These are phyloP conservation scores for Lanzia echinophila DNA, from an alignment of 2,329 filamentous ascomycete genomes.

Conservation along the genomic window DNA sequence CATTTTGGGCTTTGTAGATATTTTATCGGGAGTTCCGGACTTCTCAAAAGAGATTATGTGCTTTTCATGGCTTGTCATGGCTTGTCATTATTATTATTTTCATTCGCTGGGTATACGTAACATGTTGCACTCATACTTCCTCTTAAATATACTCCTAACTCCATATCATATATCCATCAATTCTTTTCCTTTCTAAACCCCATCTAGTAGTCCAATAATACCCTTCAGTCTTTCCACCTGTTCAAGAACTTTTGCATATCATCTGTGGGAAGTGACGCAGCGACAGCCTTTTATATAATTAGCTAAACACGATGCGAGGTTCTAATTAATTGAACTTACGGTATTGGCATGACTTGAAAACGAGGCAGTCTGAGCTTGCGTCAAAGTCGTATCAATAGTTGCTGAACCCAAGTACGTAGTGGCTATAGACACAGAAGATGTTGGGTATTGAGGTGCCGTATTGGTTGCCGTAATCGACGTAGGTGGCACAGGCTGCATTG, in stretches of 20 bases:
- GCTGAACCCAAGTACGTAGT: constrained; percentile 29
- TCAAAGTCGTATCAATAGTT: constrained; percentile 31
- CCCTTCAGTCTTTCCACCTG: constrained; percentile 33
- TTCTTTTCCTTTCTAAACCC: not conserved
- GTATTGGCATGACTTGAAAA: constrained; percentile 32
- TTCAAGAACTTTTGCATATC: constrained; percentile 33
- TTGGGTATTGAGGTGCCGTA: constrained; percentile 32
- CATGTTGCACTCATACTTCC: constrained; percentile 3
- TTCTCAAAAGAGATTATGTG: not conserved
- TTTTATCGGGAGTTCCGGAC: too few relatives aligned
- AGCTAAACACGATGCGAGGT: constrained; percentile 5
- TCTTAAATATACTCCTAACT: constrained; percentile 7
- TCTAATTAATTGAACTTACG: constrained; percentile 21
- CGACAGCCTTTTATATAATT: constrained; percentile 23
- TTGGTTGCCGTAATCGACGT: constrained; percentile 34
- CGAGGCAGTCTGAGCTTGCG: constrained; percentile 30
- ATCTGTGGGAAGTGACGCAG: constrained; percentile 28
- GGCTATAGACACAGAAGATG: constrained; percentile 31
- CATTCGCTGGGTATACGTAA: constrained; percentile 8
- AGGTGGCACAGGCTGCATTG: constrained; percentile 35
- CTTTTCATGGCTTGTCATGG: not conserved
- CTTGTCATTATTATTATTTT: constrained; percentile 1
- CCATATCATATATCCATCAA: not conserved
- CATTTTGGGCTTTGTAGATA: too few relatives aligned
- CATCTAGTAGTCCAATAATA: not conserved